phyloP scores from a whole-genome alignment of 2,329 filamentous ascomycete species.

The Fusarium tricinctum region DNA sequence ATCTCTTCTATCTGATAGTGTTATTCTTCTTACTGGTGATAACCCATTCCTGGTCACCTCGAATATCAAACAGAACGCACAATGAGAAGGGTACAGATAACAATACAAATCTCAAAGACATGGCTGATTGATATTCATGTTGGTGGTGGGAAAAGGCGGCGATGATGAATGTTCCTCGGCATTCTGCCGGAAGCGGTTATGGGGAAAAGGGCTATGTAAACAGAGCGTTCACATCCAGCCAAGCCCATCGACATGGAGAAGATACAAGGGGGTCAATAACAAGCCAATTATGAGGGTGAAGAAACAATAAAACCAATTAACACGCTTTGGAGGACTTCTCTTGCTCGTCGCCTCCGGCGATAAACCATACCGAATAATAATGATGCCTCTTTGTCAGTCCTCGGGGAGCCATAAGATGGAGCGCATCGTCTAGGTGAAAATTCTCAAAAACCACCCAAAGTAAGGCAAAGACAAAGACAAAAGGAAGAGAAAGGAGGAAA shows the following conservation, averaged over 20 bases:
- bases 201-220: conserved; percentile 1
- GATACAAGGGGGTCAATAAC: conserved; percentile 24
- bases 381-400: conserved; percentile 38
- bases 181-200: conserved; percentile 26
- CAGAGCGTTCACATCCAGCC: not conserved
- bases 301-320: conserved; percentile 25
- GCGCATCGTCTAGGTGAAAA: conserved; percentile 35
- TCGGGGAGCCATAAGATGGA: conserved; percentile 29
- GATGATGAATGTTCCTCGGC: conserved; percentile 17
- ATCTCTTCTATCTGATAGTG: conserved; percentile 10
- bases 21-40: not conserved
- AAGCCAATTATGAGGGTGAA: conserved; percentile 24
- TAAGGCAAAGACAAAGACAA: not conserved
- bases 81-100: not conserved
- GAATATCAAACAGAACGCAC: not conserved
- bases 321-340: conserved; percentile 21
- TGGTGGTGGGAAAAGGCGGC: conserved; percentile 12
- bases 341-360: conserved; percentile 15
- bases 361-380: conserved; percentile 26
- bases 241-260: conserved; percentile 5
- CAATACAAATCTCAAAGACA: conserved; percentile 11
- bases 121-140: conserved; percentile 15
- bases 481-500: conserved; percentile 5
- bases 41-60: conserved; percentile 12
- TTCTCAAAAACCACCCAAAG: conserved; percentile 18